Base-by-base conservation (phyloP, 164 flowering plant species). In the Umbilicus rupestris region DNA sequence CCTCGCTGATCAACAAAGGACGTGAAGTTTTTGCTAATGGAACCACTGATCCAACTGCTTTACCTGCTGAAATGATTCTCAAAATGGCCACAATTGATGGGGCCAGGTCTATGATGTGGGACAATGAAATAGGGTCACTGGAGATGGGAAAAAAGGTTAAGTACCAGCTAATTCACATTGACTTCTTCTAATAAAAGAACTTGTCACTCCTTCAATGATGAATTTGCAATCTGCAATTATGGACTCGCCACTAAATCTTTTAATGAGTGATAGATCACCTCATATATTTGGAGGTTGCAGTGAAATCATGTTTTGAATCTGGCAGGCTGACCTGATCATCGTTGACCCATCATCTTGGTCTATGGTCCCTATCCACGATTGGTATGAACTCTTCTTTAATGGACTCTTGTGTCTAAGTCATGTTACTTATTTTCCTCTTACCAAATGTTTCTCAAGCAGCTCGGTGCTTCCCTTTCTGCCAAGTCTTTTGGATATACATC, bases 1-100 rank as follows among this genome's bases (percentile, higher is more conserved):
- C 96, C 73, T 92, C 98, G 69, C 75, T 92, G 50, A 83, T 92
- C 62, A 92, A 89, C 79, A 92, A 89, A 81, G 96, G 94, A n/a
- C 75, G 90, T 33, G 96, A 87, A 78, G 91, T 83, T 60, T 76
- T 73, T 76, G 22, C 44, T 12, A 80, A 69, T 31, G 98, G 98
- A 68, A 79, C 83, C 55, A 89, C 94, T 46, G 88, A 92, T 76
- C 96, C 98, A 24, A 85, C 98, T 37, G 88, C 80, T 70, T 71
- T 89, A 29, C 91, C 96, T 69, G 92, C 94, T 72, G 91, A 86
- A 76, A 73, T 77, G 3, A 74, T 89, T 69, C 84, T 89, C 37
- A 78, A 73, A 77, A 85, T 92, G 98, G 96, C 74, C 10, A 92
- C 97, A 39, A 71, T 84, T 66, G 81, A 89, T 78, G 97, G 97